phyloP scores from a whole-genome alignment of 2,329 filamentous ascomycete species.

The Xylaria arbuscula region DNA sequence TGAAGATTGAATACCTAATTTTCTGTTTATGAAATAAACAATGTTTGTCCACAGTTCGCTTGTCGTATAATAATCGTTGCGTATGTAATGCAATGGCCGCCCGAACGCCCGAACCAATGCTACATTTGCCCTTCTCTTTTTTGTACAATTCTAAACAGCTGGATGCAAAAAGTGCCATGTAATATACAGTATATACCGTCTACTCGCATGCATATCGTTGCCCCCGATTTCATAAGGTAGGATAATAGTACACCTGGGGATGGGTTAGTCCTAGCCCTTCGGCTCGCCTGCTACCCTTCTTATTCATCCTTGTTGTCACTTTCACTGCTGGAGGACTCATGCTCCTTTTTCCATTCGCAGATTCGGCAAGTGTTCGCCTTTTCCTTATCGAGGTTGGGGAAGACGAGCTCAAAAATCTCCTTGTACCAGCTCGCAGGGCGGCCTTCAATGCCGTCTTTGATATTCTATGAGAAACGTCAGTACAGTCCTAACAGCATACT shows the following conservation, averaged over 20 bases:
- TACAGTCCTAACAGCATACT: conserved; percentile 9
- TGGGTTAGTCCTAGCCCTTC: conserved; percentile 32
- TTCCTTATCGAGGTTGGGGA: conserved; percentile 80
- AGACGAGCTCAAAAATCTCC: conserved; percentile 92
- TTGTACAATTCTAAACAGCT: conserved; percentile 29
- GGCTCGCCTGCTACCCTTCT: conserved; percentile 18
- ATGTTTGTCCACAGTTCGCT: not conserved
- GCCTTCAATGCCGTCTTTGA: conserved; percentile 95
- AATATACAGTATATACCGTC: conserved; percentile 38
- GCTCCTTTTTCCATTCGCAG: conserved; percentile 63
- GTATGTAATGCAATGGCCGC: conserved; percentile 33
- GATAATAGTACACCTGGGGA: conserved; percentile 32
- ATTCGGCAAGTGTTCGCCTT: conserved; percentile 80
- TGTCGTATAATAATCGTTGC: conserved; percentile 13
- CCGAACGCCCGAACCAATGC: conserved; percentile 38
- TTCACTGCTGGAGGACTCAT: conserved; percentile 55
- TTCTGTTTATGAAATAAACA: conserved; percentile 8
- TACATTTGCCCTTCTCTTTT: conserved; percentile 19
- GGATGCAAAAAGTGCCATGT: conserved; percentile 22
- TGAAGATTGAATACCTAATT: conserved; percentile 12
- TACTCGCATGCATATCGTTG: conserved; percentile 14
- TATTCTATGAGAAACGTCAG: conserved; percentile 73
- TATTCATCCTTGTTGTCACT: conserved; percentile 53
- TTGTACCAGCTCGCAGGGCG: conserved; percentile 92
- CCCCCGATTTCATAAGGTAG: conserved; percentile 19